Conservation (phyloP, 129 eudicot species). For the Flaveria ramosissima region DNA sequence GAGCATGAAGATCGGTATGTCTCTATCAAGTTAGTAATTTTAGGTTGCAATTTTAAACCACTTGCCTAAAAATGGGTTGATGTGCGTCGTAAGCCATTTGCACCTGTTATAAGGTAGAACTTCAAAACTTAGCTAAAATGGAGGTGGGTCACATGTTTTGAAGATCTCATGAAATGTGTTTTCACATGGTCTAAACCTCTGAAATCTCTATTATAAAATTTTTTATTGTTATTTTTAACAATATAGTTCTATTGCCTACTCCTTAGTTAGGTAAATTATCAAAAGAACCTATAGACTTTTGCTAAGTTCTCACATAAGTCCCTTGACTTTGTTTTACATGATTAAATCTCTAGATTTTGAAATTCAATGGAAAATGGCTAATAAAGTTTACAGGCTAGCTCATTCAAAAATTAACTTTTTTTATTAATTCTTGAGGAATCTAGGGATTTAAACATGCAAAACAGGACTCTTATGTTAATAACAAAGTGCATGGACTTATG, state of each 20-base stretch:
- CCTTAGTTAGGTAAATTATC: not conserved
- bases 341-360: not conserved
- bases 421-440: not conserved
- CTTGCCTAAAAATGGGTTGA: not conserved
- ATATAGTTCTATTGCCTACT: not conserved
- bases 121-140: not conserved
- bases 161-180: not conserved
- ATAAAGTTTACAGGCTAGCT: not conserved
- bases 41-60: not conserved
- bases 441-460: conserved; percentile 3
- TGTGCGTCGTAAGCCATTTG: not conserved
- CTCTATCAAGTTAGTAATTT: not conserved
- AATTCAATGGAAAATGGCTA: too few relatives aligned
- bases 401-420: not conserved
- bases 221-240: not conserved
- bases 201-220: not conserved
- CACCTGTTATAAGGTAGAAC: not conserved
- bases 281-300: not conserved
- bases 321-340: not conserved
- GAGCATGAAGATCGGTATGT: conserved; percentile 89
- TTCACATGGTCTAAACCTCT: not conserved
- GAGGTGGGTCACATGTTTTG: not conserved
- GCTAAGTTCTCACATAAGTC: not conserved
- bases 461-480: not conserved
- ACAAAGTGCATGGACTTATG: not conserved